Percentiles rank a stretch among this genome's conserved stretches.
These are phyloP conservation scores for Lactarius trivialis DNA, from an alignment of 768 basidiomycete genomes.

Conservation along the genomic window DNA sequence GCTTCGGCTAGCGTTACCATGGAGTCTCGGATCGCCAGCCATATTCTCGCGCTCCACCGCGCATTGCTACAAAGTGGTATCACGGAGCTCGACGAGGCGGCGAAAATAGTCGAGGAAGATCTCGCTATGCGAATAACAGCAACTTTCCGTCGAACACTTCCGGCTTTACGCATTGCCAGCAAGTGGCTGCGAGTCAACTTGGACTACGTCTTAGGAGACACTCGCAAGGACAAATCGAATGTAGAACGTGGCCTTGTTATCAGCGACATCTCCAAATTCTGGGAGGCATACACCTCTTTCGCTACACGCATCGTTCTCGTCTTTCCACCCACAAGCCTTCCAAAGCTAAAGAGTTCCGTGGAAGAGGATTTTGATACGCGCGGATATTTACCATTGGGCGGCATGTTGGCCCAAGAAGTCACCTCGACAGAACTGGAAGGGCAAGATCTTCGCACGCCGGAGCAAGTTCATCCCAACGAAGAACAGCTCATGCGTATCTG, in stretches of 20 bases:
- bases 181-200: constrained; percentile 84
- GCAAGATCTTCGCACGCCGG: constrained; percentile 17
- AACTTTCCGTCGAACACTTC: constrained; percentile 75
- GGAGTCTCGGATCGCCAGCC: constrained; percentile 61
- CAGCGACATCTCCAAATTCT: constrained; percentile 47
- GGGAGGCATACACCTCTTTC: constrained; percentile 66
- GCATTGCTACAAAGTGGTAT: constrained; percentile 60
- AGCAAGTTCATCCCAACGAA: constrained; percentile 79
- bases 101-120: constrained; percentile 50
- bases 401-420: constrained; percentile 39
- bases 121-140: constrained; percentile 83
- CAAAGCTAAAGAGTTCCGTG: constrained; percentile 51
- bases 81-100: constrained; percentile 51
- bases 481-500: constrained; percentile 92
- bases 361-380: constrained; percentile 89
- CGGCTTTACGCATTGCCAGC: constrained; percentile 77
- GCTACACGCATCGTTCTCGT: constrained; percentile 48
- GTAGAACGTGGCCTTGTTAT: constrained; percentile 30
- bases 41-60: constrained; percentile 59
- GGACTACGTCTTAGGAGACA: constrained; percentile 17
- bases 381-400: constrained; percentile 80
- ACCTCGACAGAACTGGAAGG: neutral
- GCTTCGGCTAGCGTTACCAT: constrained; percentile 35
- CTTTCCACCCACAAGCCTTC: constrained; percentile 64
- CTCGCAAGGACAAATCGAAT: constrained; percentile 16